phyloP scores from a whole-genome alignment of 2,329 filamentous ascomycete genomes.

The Xylaria sp. region DNA sequence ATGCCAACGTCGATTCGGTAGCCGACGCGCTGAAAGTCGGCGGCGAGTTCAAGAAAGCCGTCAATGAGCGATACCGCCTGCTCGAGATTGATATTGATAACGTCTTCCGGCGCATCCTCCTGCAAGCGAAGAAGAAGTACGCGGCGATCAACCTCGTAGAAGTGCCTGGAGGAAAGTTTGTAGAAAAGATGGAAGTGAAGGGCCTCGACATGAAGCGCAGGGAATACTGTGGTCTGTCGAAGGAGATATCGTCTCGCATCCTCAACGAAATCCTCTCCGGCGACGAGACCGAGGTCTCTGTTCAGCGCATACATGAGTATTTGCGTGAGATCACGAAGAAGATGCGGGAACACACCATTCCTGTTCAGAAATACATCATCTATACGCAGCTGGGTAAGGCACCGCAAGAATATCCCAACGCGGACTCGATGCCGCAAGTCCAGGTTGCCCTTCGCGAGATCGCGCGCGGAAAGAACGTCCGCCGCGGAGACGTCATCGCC shows the following conservation, averaged over 20 bases:
- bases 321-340: constrained; percentile 80
- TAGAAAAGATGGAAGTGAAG: constrained; percentile 97
- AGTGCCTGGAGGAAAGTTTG: constrained; percentile 76
- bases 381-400: constrained; percentile 96
- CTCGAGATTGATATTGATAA: constrained; percentile 99
- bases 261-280: constrained; percentile 95
- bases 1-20: constrained; percentile 94
- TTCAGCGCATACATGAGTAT: constrained; percentile 91
- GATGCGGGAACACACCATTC: constrained; percentile 80
- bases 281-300: constrained; percentile 84
- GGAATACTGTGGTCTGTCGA: constrained; percentile 94
- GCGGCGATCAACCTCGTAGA: constrained; percentile 94
- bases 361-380: constrained; percentile 89
- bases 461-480: constrained; percentile 81
- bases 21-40: constrained; percentile 89
- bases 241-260: constrained; percentile 88
- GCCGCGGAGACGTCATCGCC: constrained; percentile 93
- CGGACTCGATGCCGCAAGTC: constrained; percentile 92
- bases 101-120: constrained; percentile 86
- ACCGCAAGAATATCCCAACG: constrained; percentile 91
- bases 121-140: constrained; percentile 99
- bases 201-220: constrained; percentile 96
- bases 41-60: constrained; percentile 89
- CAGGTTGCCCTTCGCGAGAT: constrained; percentile 91
- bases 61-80: constrained; percentile 90